Evolutionary conservation across 441 rosid species (phyloP), one percentile per base, ranked within the genome.

Genomic region (Eutrema salsugineum): DNA sequence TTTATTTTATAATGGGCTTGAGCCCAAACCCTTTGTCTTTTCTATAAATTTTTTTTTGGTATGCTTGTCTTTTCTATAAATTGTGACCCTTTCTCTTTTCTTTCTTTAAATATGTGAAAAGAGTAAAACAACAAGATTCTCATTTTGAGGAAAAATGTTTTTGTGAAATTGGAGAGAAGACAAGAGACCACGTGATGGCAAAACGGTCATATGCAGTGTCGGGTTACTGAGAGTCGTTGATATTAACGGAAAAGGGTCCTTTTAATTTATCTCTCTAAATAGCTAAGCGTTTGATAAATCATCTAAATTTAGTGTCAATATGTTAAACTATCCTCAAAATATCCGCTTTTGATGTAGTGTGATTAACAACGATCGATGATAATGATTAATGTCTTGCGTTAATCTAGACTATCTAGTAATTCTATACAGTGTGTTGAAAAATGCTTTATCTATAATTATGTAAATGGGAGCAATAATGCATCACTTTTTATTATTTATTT

Each of bases 181-280:
- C 17, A 63, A 51, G 54, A 32, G 8, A 61, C 53, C 55, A 16
- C 24, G 68, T 50, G 68, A 49, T 35, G 43, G 60, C 11, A 19
- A 61, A 43, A 43, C 47, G 49, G 71, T 64, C 70, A 64, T 54
- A 56, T 46, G 59, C 22, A 27, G 3, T 72, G 77, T 64, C 70
- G 64, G 58, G 40, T 63, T 63, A 35, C 5, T 63, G 39, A 32
- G 27, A 24, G 43, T 43, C 7, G 63, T 30, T 62, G 47, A 43
- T 62, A 50, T 30, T 42, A 4, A 40, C 43, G 8, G 22, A 1
- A 38, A 63, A 10, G 20, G 7, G 36, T 61, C 1, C 12, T 15
- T 58, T 59, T 56, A 9, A 10, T 9, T 40, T 49, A 6, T 30
- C 1, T 30, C 9, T 5, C 11, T 6, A 0, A 11, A 30, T 54